phyloP scores from a whole-genome alignment of 2,329 filamentous ascomycete species.

The Pseudocercospora crystallina region DNA sequence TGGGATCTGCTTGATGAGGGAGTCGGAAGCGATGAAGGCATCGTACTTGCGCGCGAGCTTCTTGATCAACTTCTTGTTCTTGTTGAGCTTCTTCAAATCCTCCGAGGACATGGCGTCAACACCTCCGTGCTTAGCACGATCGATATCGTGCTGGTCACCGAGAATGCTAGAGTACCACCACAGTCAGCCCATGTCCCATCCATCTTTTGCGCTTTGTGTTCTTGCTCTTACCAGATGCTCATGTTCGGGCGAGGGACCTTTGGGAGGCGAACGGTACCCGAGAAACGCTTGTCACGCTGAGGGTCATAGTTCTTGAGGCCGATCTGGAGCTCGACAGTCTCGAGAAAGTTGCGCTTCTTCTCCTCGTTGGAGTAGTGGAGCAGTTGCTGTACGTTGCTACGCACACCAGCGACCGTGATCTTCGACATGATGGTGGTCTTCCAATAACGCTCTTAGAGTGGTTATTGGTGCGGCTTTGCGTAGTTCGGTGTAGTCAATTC shows the following conservation, averaged over 20 bases:
- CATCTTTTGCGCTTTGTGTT: background rate
- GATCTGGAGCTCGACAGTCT: slow-evolving; percentile 73
- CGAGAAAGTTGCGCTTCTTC: slow-evolving; percentile 46
- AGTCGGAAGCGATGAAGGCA: slow-evolving; percentile 95
- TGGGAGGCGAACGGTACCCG: slow-evolving; percentile 94
- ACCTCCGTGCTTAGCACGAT: slow-evolving; percentile 98
- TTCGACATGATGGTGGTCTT: slow-evolving; percentile 67
- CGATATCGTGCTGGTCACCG: slow-evolving; percentile 96
- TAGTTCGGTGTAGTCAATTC: slow-evolving; percentile 18
- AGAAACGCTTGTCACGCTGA: slow-evolving; percentile 99
- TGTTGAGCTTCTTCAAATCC: slow-evolving; percentile 99
- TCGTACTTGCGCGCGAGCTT: slow-evolving; percentile 99
- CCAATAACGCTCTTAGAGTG: slow-evolving; percentile 40
- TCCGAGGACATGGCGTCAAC: slow-evolving; percentile 98
- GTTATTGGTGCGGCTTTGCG: slow-evolving; percentile 40
- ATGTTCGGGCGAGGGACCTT: slow-evolving; percentile 88
- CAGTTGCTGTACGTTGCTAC: slow-evolving; percentile 88
- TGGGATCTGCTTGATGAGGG: slow-evolving; percentile 99
- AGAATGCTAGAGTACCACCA: slow-evolving; percentile 60
- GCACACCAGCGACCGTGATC: slow-evolving; percentile 89
- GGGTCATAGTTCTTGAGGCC: slow-evolving; percentile 97
- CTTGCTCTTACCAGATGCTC: slow-evolving; percentile 67
- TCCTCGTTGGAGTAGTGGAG: slow-evolving; percentile 74
- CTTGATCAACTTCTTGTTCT: slow-evolving; percentile 99
- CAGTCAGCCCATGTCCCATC: slow-evolving; percentile 28